phyloP scores from a whole-genome alignment of 2,329 filamentous ascomycete genomes.

The Dothiorella sarmentorum region DNA sequence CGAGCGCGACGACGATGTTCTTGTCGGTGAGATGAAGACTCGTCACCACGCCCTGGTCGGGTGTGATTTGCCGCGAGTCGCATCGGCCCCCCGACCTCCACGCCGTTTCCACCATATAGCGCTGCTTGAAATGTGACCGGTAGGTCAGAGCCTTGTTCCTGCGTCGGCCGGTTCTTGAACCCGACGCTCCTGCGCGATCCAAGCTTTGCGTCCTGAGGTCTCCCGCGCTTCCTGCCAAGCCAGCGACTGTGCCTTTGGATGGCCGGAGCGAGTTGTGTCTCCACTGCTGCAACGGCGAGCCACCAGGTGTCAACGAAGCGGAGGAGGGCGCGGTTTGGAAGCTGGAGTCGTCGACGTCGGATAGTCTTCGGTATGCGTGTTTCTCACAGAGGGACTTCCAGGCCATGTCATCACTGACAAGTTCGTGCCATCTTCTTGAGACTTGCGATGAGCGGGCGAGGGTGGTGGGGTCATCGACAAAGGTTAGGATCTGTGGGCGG shows the following conservation, averaged over 20 bases:
- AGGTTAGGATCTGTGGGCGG: slow-evolving; percentile 74
- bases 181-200: slow-evolving; percentile 42
- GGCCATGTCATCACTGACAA: slow-evolving; percentile 93
- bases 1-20: slow-evolving; percentile 95
- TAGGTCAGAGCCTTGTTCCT: slow-evolving; percentile 74
- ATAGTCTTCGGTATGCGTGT: slow-evolving; percentile 72
- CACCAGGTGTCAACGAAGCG: slow-evolving; percentile 19
- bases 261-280: background rate
- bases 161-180: slow-evolving; percentile 35
- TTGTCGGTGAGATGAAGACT: slow-evolving; percentile 90
- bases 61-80: slow-evolving; percentile 82
- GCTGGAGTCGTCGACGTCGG: slow-evolving; percentile 35
- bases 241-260: slow-evolving; percentile 23
- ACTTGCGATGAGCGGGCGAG: slow-evolving; percentile 91
- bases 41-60: slow-evolving; percentile 94
- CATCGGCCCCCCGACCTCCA: slow-evolving; percentile 91
- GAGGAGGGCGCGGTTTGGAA: background rate
- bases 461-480: slow-evolving; percentile 94
- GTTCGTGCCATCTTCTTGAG: slow-evolving; percentile 88
- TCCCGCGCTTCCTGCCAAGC: slow-evolving; percentile 45
- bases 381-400: slow-evolving; percentile 98
- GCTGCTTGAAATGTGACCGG: slow-evolving; percentile 95
- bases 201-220: slow-evolving; percentile 55
- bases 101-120: slow-evolving; percentile 93
- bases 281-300: slow-evolving; percentile 18